These are phyloP conservation scores for Turritis glabra DNA, from an alignment of 345 rosid species.

Conservation along the genomic window DNA sequence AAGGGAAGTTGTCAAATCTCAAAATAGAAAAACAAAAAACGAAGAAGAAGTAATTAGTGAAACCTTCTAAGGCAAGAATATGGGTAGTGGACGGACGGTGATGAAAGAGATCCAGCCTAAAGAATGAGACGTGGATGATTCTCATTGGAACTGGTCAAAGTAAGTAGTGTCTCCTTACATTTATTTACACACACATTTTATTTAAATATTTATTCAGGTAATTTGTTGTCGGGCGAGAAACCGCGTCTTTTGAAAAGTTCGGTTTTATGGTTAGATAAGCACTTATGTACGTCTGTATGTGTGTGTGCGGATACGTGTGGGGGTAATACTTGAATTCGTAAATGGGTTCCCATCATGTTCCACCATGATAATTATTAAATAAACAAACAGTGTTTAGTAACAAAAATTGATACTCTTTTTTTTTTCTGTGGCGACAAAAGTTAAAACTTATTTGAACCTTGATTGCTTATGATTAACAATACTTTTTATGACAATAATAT, in stretches of 20 bases:
- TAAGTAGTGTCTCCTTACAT: slow-evolving; percentile 14
- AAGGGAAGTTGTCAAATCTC: slow-evolving; percentile 20
- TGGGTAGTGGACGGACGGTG: slow-evolving; percentile 24
- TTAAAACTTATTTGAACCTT: too few species aligned
- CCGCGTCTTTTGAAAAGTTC: slow-evolving; percentile 59
- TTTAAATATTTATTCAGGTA: slow-evolving; percentile 25
- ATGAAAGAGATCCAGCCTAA: slow-evolving; percentile 8
- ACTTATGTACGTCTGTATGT: neutral
- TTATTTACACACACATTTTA: neutral
- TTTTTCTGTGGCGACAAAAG: too few species aligned
- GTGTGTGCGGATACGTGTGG: neutral
- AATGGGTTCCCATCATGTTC: neutral
- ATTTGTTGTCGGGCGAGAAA: slow-evolving; percentile 38
- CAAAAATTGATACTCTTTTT: too few species aligned
- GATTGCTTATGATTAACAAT: too few species aligned
- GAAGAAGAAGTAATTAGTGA: slow-evolving; percentile 38
- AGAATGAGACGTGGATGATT: slow-evolving; percentile 20
- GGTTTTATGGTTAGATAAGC: slow-evolving; percentile 24
- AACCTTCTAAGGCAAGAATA: slow-evolving; percentile 46
- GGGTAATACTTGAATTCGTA: neutral
- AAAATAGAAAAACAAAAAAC: neutral
- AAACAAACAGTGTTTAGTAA: neutral
- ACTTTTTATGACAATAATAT: neutral
- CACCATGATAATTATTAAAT: neutral
- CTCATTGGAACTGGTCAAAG: slow-evolving; percentile 20